Conservation (phyloP, 805 yeast species). For the Wickerhamiella sorbophila region DNA sequence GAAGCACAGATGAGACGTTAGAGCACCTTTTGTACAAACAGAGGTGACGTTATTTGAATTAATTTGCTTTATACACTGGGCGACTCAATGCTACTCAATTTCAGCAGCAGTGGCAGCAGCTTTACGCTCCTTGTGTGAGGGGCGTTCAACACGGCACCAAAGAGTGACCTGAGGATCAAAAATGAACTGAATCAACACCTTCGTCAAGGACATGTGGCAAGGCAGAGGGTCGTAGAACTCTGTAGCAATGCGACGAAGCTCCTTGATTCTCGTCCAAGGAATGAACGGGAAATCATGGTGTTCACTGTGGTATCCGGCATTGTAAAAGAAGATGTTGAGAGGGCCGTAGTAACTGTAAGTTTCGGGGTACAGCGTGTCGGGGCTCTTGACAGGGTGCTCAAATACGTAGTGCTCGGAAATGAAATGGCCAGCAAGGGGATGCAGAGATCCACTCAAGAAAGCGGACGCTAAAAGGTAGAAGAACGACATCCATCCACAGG, state of each 20-base stretch:
- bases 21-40: too few relatives aligned
- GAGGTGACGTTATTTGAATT: too few relatives aligned
- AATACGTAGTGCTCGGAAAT: constrained; percentile 86
- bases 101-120: too few relatives aligned
- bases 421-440: constrained; percentile 91
- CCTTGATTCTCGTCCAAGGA: constrained; percentile 73
- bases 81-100: too few relatives aligned
- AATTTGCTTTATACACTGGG: too few relatives aligned
- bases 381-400: constrained; percentile 17
- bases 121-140: constrained; percentile 8
- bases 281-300: constrained; percentile 92
- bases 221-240: constrained; percentile 81
- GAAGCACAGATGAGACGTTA: too few relatives aligned
- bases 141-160: constrained; percentile 71
- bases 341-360: constrained; percentile 82
- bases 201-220: constrained; percentile 60
- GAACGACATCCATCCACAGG: constrained; percentile 52
- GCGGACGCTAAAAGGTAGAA: constrained; percentile 60
- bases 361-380: constrained; percentile 35
- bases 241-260: constrained; percentile 47
- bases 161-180: constrained; percentile 51
- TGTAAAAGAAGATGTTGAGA: constrained; percentile 69
- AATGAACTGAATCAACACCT: constrained; percentile 59
- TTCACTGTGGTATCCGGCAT: constrained; percentile 87
- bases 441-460: constrained; percentile 80